These are phyloP conservation scores for Pistacia vera DNA, from an alignment of 345 rosid species.

Conservation along the genomic window DNA sequence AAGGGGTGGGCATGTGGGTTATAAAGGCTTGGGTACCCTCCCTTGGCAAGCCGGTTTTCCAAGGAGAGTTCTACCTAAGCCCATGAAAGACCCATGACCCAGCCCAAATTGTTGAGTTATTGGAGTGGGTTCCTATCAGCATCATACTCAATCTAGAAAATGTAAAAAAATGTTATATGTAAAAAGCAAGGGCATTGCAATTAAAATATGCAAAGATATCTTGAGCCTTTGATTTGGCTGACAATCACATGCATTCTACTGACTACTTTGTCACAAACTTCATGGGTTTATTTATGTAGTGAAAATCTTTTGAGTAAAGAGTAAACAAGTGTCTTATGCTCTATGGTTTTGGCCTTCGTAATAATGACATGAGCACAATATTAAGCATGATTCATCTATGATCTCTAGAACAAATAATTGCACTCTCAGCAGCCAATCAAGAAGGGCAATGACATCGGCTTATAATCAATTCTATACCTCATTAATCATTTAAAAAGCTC, in stretches of 20 bases:
- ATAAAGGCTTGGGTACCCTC: too few species aligned
- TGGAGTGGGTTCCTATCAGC: too few species aligned
- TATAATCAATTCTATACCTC: background rate
- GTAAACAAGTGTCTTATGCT: slow-evolving; percentile 9
- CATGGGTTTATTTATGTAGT: background rate
- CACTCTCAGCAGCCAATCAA: slow-evolving; percentile 3
- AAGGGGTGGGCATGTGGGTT: too few species aligned
- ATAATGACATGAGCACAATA: slow-evolving; percentile 5
- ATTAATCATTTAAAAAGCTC: slow-evolving; percentile 10
- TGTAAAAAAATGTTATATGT: background rate
- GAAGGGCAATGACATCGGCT: background rate
- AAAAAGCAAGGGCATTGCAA: background rate
- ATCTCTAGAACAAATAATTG: background rate
- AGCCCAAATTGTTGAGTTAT: too few species aligned
- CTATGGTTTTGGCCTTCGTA: slow-evolving; percentile 2
- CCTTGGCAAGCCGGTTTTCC: too few species aligned
- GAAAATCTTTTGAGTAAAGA: slow-evolving; percentile 12
- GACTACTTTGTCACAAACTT: background rate
- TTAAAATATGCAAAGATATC: background rate
- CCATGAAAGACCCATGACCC: too few species aligned
- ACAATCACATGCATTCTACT: background rate
- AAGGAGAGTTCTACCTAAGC: too few species aligned
- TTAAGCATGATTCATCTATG: slow-evolving; percentile 19
- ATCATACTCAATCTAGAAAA: slow-evolving; percentile 17
- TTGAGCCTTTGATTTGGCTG: slow-evolving; percentile 3